phyloP scores from a whole-genome alignment of 768 basidiomycete species.

The Trametes punicea region DNA sequence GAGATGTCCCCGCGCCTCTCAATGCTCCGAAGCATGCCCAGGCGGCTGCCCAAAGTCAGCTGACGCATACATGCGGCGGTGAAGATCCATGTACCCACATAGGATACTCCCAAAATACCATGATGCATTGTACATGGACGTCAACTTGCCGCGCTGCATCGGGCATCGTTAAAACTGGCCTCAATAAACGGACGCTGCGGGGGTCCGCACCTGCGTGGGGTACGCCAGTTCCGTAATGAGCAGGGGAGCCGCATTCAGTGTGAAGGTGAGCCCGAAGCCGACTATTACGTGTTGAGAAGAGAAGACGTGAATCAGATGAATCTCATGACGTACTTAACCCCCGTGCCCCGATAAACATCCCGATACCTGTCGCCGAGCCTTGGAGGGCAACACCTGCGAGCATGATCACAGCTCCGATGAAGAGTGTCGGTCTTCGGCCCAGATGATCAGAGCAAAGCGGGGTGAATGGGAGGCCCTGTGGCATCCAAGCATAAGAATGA shows the following conservation, averaged over 20 bases:
- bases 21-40: slow-evolving; percentile 48
- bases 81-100: slow-evolving; percentile 37
- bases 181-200: slow-evolving; percentile 9
- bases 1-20: slow-evolving; percentile 22
- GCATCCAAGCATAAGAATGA: not conserved
- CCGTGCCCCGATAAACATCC: slow-evolving; percentile 56
- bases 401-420: slow-evolving; percentile 62
- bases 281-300: slow-evolving; percentile 37
- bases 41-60: slow-evolving; percentile 31
- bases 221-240: slow-evolving; percentile 66
- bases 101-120: slow-evolving; percentile 76
- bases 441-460: slow-evolving; percentile 57
- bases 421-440: slow-evolving; percentile 58
- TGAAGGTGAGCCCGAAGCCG: slow-evolving; percentile 61
- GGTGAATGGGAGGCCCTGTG: slow-evolving; percentile 57
- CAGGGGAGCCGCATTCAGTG: slow-evolving; percentile 59
- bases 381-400: slow-evolving; percentile 60
- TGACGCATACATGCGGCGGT: not conserved
- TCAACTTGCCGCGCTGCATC: slow-evolving; percentile 48
- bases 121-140: slow-evolving; percentile 63
- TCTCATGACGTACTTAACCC: slow-evolving; percentile 43
- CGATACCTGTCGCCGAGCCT: slow-evolving; percentile 42
- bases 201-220: slow-evolving; percentile 54
- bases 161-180: not conserved
- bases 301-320: not conserved